Evolutionary conservation across 1,284 basidiomycete species (phyloP).

Genomic region (Puccinia brachypodii): DNA sequence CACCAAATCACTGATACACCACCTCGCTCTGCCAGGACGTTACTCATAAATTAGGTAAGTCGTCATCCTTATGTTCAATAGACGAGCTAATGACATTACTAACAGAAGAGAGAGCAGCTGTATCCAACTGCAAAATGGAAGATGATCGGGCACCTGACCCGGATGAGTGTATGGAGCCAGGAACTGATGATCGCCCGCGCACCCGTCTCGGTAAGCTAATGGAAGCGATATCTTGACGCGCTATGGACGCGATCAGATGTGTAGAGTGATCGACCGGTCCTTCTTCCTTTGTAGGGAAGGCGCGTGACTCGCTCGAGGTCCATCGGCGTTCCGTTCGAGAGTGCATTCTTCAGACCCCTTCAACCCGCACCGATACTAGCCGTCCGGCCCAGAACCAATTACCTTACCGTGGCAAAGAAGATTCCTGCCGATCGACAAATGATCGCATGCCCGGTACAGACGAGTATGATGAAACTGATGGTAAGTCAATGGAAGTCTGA

Average conservation of each 20-base stretch:
- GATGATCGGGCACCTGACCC: neutral
- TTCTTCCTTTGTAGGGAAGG: neutral
- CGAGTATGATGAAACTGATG: no score
- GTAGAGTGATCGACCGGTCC: neutral
- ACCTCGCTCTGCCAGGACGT: no score
- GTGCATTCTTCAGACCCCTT: neutral
- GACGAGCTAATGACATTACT: neutral
- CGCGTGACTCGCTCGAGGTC: neutral
- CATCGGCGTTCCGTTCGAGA: no score
- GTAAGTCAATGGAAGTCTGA: no score
- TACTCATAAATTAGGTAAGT: neutral
- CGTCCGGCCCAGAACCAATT: neutral
- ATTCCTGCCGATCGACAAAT: neutral
- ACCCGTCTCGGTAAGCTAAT: neutral
- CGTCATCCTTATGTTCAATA: neutral
- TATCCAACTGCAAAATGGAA: neutral
- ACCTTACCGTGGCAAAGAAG: neutral
- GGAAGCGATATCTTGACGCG: neutral
- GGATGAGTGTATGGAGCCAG: no score
- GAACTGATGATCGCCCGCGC: no score
- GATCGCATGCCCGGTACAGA: no score
- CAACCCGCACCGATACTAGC: neutral
- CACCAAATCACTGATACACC: neutral
- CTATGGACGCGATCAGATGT: neutral
- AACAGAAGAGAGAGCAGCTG: neutral